phyloP scores from a whole-genome alignment of 2,329 filamentous ascomycete species.

The Emergomyces pasteurianus region DNA sequence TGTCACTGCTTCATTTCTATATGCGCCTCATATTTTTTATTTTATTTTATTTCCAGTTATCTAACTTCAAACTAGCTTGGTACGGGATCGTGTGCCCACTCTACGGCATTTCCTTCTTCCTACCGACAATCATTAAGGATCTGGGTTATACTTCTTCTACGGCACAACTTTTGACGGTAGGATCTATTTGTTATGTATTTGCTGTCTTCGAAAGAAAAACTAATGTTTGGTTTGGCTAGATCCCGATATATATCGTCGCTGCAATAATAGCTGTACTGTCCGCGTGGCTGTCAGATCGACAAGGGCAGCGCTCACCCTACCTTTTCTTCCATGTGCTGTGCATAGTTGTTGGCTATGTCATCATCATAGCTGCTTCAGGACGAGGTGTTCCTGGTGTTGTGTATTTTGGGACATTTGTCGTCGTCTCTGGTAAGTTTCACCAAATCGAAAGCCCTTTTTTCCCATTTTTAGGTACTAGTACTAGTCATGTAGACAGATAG shows the following conservation, averaged over 20 bases:
- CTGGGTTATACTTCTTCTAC: conserved; percentile 29
- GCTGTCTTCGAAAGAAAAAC: background rate
- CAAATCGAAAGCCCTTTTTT: background rate
- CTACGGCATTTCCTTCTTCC: conserved; percentile 30
- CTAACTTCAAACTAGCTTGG: conserved; percentile 21
- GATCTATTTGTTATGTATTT: background rate
- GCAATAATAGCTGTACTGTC: conserved; percentile 28
- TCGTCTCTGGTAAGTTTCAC: conserved; percentile 29
- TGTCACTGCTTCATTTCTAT: conserved; percentile 7
- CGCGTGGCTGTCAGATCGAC: conserved; percentile 47
- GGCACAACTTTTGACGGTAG: conserved; percentile 29
- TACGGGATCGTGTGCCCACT: conserved; percentile 32
- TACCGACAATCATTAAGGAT: conserved; percentile 32
- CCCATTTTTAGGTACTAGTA: background rate
- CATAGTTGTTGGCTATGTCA: conserved; percentile 47
- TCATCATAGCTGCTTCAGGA: conserved; percentile 30
- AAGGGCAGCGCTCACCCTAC: conserved; percentile 43
- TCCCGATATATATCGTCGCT: conserved; percentile 31
- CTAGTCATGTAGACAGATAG: conserved; percentile 2
- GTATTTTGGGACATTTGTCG: conserved; percentile 38
- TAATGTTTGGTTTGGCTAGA: conserved; percentile 8
- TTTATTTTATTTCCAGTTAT: background rate
- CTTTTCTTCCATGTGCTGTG: conserved; percentile 42
- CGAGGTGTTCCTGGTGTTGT: conserved; percentile 30
- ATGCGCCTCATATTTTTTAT: no score